Evolutionary conservation across 169 alveolate genomes (phyloP), one percentile per base, ranked within the genome.

Genomic region (Eimeria praecox): DNA sequence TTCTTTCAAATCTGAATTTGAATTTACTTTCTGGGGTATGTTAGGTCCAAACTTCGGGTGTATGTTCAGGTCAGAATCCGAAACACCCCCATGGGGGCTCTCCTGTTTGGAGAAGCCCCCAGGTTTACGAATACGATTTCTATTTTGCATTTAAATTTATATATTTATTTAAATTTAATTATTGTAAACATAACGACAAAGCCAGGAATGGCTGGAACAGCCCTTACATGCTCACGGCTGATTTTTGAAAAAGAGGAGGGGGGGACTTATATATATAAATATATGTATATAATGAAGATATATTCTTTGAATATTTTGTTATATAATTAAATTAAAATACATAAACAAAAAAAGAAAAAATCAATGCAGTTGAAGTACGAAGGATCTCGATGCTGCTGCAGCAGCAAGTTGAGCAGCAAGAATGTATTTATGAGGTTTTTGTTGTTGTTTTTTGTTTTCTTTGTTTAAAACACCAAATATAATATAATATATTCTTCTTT

Each of bases 81-180:
- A 16, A 2, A 33, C 80, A 2, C 80, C 80, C 80, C 80, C 80
- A 10, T 10, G 46, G 38, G 46, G 18, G 12, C 62, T 59, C 87
- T 77, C 87, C 56, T n/a, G 87, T 59, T 77, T 77, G 56, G 87
- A 38, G 54, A 59, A 33, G 87, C 54, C 52, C 87, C 87, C 87
- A 35, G 87, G 87, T 8, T 44, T 35, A n/a, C 87, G 82, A 33
- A 71, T 38, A 27, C 46, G 82, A 2, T 18, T 18, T 18, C 44
- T 71, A 27, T 20, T 56, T 3, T 56, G 66, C 66, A 56, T 56
- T 56, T 18, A 56, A 56, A 14, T 20, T 8, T 14, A 56, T 2
- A 56, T 5, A 9, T 18, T 8, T 14, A 56, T 20, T 8, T 56
- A 5, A 56, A 56, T 16, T 2, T 20, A 56, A 56, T 16, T 2